These are phyloP conservation scores for Cryptosporidium tyzzeri DNA, from an alignment of 169 alveolate species.

Conservation along the genomic window DNA sequence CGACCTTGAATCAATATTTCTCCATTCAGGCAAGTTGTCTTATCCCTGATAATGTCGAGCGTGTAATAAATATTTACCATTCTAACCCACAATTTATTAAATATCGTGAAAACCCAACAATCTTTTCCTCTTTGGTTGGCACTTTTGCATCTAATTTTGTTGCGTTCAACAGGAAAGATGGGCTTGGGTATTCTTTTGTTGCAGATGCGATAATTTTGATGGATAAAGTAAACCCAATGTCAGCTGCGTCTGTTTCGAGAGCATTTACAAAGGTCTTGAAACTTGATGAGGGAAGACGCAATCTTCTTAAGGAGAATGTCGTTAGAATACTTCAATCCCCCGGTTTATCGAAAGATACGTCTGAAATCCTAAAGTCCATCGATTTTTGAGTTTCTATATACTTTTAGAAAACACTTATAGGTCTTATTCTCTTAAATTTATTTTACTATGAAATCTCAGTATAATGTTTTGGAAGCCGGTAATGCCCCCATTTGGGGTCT, in stretches of 20 bases:
- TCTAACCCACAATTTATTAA: constrained; percentile 53
- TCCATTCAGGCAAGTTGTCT: constrained; percentile 31
- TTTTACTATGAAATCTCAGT: background rate
- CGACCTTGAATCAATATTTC: constrained; percentile 37
- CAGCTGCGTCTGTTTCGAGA: constrained; percentile 80
- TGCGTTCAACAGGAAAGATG: constrained; percentile 83
- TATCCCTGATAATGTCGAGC: constrained; percentile 47
- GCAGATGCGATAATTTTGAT: constrained; percentile 84
- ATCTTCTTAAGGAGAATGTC: constrained; percentile 10
- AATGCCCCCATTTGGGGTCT: too few species aligned
- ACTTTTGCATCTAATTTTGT: constrained; percentile 83
- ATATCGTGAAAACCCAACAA: constrained; percentile 38
- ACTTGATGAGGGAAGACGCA: constrained; percentile 33
- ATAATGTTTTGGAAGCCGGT: too few species aligned
- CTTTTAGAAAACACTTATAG: background rate
- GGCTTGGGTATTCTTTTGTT: constrained; percentile 86
- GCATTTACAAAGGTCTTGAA: constrained; percentile 47
- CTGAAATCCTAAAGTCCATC: constrained; percentile 49
- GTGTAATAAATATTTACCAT: constrained; percentile 33
- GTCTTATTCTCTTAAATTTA: background rate
- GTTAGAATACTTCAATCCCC: constrained; percentile 37
- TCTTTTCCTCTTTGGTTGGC: constrained; percentile 74
- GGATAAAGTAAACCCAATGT: constrained; percentile 84
- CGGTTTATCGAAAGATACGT: constrained; percentile 58
- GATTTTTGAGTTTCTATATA: constrained; percentile 1